Base-by-base conservation (phyloP, 345 rosid genomes). In the Brassica incana region DNA sequence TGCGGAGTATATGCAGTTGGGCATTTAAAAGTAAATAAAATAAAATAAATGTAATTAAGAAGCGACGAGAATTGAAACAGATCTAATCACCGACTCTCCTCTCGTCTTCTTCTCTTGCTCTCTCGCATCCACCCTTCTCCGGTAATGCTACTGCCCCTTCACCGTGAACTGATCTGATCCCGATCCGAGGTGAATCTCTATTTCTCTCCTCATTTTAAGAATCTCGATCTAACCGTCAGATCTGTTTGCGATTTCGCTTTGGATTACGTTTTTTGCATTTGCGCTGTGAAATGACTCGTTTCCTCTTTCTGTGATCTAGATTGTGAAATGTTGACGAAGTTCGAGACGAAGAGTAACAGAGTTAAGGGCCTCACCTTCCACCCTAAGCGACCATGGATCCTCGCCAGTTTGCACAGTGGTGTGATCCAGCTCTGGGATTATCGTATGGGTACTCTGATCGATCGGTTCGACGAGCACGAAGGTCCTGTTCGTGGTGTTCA, bases 341-440 rank as follows among this genome's bases (percentile, higher is more conserved):
- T 93, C 62, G 98, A 93, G 85, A 93, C 98, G 9, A 93, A 91
- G 93, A 91, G 98, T 78, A 91, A 93, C 73, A 87, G 98, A 84
- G 98, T 93, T 80, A 93, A 93, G 82, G 98, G 98, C n/a, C 87
- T 93, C 80, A 91, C 93, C 77, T 93, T 93, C 78, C 98, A 93
- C 71, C 84, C 88, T 65, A 93, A 93, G 85, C 83, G 97, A 71
- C 98, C 97, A 48, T 93, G 98, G 98, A 93, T 93, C 85, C 88
- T 93, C 20, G 95, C 98, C 20, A 91, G 95, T 86, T 94, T 93
- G 38, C 98, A 91, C 85, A 93, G 98, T 60, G 98, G 98, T 33
- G 98, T 93, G 84, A 91, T 93, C 86, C 98, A 93, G 89, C 89
- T 93, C 66, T 93, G 98, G 98, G 98, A 93, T 82, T 93, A 93